Conservation (phyloP, 441 rosid species). For the Populus hybrid region DNA sequence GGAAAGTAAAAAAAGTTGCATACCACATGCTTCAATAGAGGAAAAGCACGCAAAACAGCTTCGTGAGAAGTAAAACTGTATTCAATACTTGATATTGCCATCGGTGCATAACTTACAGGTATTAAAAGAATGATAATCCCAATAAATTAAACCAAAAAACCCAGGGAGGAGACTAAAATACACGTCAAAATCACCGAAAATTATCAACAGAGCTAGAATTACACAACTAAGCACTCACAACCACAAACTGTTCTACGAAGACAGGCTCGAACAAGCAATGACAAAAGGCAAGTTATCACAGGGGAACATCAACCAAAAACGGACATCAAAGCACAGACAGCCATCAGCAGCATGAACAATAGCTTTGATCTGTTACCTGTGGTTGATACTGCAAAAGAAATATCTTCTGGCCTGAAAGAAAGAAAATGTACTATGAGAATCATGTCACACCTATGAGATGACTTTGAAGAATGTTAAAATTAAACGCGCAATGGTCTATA, state of each 20-base stretch:
- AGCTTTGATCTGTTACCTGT: constrained; percentile 29
- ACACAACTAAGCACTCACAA: constrained; percentile 34
- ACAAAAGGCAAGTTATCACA: background rate
- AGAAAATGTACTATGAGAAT: constrained; percentile 5
- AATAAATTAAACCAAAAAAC: constrained; percentile 24
- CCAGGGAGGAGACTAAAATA: constrained; percentile 15
- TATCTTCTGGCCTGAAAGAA: constrained; percentile 62
- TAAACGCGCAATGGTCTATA: constrained; percentile 24
- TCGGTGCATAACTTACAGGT: constrained; percentile 28
- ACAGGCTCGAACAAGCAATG: constrained; percentile 16
- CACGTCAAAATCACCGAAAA: constrained; percentile 31
- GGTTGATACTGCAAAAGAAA: constrained; percentile 42
- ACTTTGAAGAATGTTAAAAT: background rate
- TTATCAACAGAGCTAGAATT: constrained; percentile 34
- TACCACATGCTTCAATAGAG: background rate
- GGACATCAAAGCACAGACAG: constrained; percentile 26
- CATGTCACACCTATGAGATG: background rate
- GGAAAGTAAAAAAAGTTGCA: background rate
- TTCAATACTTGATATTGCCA: constrained; percentile 27
- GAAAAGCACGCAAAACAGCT: background rate
- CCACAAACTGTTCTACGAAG: constrained; percentile 26
- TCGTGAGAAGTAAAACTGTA: constrained; percentile 16
- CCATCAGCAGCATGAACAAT: constrained; percentile 30
- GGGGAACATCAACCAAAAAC: constrained; percentile 24
- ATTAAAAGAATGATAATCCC: constrained; percentile 42